Conservation (phyloP, 306 rosid genomes). For the Glycyrrhiza uralensis region DNA sequence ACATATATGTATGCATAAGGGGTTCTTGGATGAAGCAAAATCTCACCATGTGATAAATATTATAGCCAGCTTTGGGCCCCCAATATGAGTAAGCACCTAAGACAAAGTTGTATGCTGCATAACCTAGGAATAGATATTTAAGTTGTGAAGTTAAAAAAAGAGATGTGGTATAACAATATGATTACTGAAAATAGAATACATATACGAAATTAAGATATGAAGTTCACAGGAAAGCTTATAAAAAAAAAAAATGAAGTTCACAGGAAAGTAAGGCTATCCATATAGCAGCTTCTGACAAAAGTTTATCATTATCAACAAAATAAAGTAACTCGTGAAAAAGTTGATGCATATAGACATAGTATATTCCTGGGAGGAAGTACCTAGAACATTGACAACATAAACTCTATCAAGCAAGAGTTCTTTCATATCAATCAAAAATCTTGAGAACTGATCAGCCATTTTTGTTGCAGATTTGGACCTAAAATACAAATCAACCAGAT, state of each 20-base stretch:
- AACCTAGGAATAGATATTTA: constrained; percentile 47
- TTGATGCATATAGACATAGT: constrained; percentile 2
- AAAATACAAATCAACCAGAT: constrained; percentile 18
- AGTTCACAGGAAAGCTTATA: background rate
- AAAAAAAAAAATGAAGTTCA: background rate
- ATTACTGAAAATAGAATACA: background rate
- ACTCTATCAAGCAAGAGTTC: constrained; percentile 63
- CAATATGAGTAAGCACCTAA: constrained; percentile 88
- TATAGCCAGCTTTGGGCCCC: constrained; percentile 89
- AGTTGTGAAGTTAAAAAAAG: constrained; percentile 8
- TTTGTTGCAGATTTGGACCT: constrained; percentile 35
- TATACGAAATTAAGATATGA: background rate
- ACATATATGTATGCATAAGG: background rate
- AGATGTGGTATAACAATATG: background rate
- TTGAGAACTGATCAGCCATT: constrained; percentile 30
- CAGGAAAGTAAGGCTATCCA: background rate
- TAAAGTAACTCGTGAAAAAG: background rate
- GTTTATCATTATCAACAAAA: constrained; percentile 11
- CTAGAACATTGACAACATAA: constrained; percentile 65
- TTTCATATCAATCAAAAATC: constrained; percentile 59
- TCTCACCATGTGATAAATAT: constrained; percentile 74
- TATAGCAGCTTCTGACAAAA: background rate
- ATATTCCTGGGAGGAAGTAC: constrained; percentile 42
- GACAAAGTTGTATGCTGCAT: constrained; percentile 71
- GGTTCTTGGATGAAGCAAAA: background rate